phyloP scores from a whole-genome alignment of 768 basidiomycete genomes.

The Auriculariales sp. region DNA sequence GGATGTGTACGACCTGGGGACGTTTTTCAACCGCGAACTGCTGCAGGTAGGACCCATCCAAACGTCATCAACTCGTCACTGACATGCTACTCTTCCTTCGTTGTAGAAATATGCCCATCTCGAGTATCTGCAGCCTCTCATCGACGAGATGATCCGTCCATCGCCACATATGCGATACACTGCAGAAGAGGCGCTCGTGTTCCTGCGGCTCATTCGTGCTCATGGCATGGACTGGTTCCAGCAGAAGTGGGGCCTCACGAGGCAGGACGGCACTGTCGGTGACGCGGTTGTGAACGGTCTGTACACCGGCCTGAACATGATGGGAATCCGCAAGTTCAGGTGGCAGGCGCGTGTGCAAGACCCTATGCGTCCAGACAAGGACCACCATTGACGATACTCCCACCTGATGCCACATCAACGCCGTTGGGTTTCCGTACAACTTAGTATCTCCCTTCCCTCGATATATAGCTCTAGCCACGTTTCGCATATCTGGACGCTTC shows the following conservation, averaged over 20 bases:
- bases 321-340: neutral
- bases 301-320: neutral
- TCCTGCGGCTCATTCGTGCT: neutral
- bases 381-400: too few species aligned
- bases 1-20: neutral
- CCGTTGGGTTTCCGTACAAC: too few species aligned
- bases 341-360: neutral
- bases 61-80: neutral
- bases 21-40: neutral
- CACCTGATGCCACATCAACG: too few species aligned
- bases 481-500: too few species aligned
- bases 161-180: neutral
- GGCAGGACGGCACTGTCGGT: neutral
- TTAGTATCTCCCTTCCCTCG: too few species aligned
- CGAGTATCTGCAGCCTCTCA: neutral
- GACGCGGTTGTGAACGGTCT: neutral
- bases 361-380: neutral
- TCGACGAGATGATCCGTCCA: neutral
- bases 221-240: neutral
- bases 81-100: neutral
- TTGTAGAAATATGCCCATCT: neutral
- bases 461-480: too few species aligned
- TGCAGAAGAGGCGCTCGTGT: neutral
- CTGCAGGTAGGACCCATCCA: neutral
- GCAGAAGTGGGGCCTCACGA: neutral